phyloP scores from a whole-genome alignment of 305 asterid genomes.

The Euphrasia arctica region DNA sequence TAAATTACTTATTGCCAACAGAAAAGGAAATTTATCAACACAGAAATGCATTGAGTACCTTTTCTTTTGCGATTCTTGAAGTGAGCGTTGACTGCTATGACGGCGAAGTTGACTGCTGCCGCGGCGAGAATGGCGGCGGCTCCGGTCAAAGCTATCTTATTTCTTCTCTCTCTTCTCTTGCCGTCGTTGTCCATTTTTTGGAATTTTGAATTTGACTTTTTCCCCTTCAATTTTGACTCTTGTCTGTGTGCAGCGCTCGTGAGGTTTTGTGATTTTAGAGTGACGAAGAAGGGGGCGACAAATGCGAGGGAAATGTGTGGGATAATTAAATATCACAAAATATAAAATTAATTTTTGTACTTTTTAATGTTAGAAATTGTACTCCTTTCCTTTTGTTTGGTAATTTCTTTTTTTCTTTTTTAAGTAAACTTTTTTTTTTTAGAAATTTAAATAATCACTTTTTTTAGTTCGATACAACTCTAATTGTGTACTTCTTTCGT shows the following conservation, averaged over 20 bases:
- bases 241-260: background rate
- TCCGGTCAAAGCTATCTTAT: constrained; percentile 67
- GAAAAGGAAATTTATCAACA: constrained; percentile 1
- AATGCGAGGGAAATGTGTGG: constrained; percentile 41
- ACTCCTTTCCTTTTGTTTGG: no score
- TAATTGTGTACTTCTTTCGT: no score
- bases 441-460: no score
- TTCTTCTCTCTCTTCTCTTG: constrained; percentile 49
- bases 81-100: constrained; percentile 50
- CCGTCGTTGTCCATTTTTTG: constrained; percentile 41
- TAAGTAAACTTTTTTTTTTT: no score
- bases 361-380: background rate
- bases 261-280: constrained; percentile 1
- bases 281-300: constrained; percentile 22
- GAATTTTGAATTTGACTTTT: constrained; percentile 8
- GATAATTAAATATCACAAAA: constrained; percentile 14
- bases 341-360: constrained; percentile 1
- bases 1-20: constrained; percentile 10
- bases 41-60: constrained; percentile 36
- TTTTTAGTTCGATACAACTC: no score
- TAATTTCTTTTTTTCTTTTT: no score
- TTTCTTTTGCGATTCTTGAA: constrained; percentile 56
- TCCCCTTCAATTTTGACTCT: background rate
- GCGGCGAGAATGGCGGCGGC: constrained; percentile 82
- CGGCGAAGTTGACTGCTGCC: constrained; percentile 73